phyloP scores from a whole-genome alignment of 2,329 filamentous ascomycete genomes.

The Trichoderma sp. region DNA sequence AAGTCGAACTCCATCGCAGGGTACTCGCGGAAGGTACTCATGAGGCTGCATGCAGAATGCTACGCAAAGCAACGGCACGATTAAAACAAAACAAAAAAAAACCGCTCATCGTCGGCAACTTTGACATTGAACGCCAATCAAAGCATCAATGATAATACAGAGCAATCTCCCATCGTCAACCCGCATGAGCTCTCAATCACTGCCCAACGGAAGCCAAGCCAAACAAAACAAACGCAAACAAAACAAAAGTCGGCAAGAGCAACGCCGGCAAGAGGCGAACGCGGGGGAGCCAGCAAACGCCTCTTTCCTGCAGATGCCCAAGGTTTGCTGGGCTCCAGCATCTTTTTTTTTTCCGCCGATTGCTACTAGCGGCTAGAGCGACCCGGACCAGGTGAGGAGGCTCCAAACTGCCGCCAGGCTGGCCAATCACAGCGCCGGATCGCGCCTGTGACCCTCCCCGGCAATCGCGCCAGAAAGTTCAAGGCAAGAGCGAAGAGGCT shows the following conservation, averaged over 20 bases:
- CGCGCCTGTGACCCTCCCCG: conserved; percentile 30
- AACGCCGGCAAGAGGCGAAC: conserved; percentile 1
- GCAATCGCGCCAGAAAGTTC: conserved; percentile 30
- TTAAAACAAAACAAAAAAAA: background rate
- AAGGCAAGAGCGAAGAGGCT: conserved; percentile 21
- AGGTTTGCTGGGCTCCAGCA: conserved; percentile 8
- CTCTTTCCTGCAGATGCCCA: conserved; percentile 15
- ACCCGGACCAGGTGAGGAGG: conserved; percentile 26
- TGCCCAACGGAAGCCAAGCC: background rate
- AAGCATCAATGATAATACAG: background rate
- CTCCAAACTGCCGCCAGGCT: conserved; percentile 15
- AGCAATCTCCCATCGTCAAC: background rate
- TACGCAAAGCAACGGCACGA: background rate
- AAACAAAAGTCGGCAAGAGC: background rate
- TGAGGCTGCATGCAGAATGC: background rate
- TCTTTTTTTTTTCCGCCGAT: conserved; percentile 16
- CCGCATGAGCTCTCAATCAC: background rate
- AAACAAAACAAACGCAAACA: background rate
- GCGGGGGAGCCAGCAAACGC: conserved; percentile 24
- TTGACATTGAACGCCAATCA: background rate
- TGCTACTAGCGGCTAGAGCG: conserved; percentile 25
- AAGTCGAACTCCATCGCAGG: background rate
- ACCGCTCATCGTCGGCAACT: background rate
- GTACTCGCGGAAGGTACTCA: background rate
- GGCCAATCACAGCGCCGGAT: conserved; percentile 35